A percentile compares a stretch with the other conserved stretches of the same genome.
Conservation (phyloP, 768 basidiomycete species). For the Lenzites betulinus region DNA sequence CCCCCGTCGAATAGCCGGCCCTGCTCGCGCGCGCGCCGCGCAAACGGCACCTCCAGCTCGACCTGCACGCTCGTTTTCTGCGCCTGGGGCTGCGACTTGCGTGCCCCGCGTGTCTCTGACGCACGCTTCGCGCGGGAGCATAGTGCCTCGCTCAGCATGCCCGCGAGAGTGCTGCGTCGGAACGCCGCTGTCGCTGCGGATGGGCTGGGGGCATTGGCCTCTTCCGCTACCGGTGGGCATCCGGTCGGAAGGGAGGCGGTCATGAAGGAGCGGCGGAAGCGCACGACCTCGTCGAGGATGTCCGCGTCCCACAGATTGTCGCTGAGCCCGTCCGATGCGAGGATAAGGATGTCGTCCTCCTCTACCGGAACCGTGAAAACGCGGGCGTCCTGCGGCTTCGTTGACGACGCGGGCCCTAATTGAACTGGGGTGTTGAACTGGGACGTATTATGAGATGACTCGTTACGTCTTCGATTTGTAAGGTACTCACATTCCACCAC, state of each 20-base stretch:
- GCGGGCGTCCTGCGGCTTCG: slow-evolving; percentile 68
- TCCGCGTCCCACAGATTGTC: slow-evolving; percentile 92
- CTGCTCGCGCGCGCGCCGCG: slow-evolving; percentile 71
- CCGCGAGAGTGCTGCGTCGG: slow-evolving; percentile 57
- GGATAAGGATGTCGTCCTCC: slow-evolving; percentile 75
- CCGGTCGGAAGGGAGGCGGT: background rate
- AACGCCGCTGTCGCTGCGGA: slow-evolving; percentile 33
- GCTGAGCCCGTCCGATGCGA: slow-evolving; percentile 78
- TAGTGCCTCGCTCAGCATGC: slow-evolving; percentile 76
- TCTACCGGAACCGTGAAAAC: slow-evolving; percentile 68
- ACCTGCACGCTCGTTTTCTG: slow-evolving; percentile 16
- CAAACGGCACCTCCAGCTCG: slow-evolving; percentile 76
- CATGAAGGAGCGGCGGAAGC: slow-evolving; percentile 49
- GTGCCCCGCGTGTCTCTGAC: slow-evolving; percentile 44
- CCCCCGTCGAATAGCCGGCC: slow-evolving; percentile 77
- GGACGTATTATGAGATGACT: background rate
- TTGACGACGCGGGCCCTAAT: slow-evolving; percentile 62
- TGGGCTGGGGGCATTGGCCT: background rate
- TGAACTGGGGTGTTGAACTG: slow-evolving; percentile 67
- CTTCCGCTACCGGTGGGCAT: slow-evolving; percentile 1
- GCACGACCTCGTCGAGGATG: slow-evolving; percentile 75
- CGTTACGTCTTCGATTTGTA: background rate
- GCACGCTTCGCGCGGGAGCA: slow-evolving; percentile 77
- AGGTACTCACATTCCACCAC: slow-evolving; percentile 77
- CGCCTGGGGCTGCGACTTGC: background rate